Evolutionary conservation across 345 rosid genomes (phyloP).

Genomic region (Syzygium aqueum): DNA sequence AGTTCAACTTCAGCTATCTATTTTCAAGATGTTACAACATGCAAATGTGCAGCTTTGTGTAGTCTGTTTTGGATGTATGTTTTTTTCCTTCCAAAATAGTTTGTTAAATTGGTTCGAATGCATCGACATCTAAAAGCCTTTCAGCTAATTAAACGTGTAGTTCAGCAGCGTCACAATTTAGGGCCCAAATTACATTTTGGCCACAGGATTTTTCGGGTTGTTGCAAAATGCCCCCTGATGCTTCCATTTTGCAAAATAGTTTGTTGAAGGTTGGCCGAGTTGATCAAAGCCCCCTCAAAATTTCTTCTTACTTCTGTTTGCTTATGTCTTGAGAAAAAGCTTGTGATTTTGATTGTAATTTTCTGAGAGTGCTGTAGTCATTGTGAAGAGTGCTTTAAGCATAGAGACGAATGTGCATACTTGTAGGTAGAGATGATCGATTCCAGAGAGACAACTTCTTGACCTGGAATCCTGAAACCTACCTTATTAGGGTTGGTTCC

Average conservation of each 20-base stretch:
- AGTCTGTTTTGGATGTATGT: background rate
- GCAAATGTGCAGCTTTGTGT: background rate
- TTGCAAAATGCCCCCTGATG: background rate
- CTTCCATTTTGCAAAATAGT: background rate
- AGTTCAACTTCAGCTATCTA: background rate
- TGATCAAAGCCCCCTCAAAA: background rate
- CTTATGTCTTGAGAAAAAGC: background rate
- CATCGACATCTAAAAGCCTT: background rate
- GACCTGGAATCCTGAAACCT: background rate
- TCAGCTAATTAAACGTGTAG: background rate
- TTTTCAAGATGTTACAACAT: background rate
- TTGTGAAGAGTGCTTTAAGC: background rate
- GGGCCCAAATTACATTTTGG: background rate
- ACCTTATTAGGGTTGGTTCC: background rate
- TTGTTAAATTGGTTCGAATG: background rate
- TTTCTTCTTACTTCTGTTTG: background rate
- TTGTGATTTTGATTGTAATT: background rate
- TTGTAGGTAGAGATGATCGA: background rate
- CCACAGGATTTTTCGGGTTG: background rate
- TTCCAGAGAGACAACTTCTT: background rate
- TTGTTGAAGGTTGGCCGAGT: too few relatives aligned
- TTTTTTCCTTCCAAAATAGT: background rate
- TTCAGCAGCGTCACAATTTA: background rate
- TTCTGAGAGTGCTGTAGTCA: background rate
- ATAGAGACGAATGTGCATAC: background rate